phyloP scores from a whole-genome alignment of 2,329 filamentous ascomycete species.

The Drechslerella coelobrocha region DNA sequence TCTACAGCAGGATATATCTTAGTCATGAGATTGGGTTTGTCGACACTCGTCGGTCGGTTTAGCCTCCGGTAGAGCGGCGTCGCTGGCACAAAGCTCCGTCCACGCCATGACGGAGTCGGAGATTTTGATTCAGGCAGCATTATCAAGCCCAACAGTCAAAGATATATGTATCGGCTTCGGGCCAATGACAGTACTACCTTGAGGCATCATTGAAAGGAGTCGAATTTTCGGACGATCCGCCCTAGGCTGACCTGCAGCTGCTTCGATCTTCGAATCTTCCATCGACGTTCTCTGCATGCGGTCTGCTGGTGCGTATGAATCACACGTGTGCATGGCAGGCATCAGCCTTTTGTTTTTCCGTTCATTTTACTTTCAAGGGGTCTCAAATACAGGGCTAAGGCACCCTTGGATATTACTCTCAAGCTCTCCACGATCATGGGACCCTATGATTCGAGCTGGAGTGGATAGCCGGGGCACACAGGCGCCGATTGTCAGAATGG shows the following conservation, averaged over 20 bases:
- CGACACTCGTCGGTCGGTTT: not conserved
- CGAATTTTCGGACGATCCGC: constrained; percentile 19
- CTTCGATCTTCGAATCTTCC: constrained; percentile 26
- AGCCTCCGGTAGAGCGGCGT: not conserved
- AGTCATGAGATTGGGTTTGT: not conserved
- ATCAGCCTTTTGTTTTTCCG: constrained; percentile 13
- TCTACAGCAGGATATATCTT: not conserved
- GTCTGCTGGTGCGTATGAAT: constrained; percentile 33
- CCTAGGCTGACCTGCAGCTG: constrained; percentile 23
- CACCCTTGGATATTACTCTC: constrained; percentile 23
- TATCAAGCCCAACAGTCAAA: constrained; percentile 28
- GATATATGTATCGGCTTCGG: constrained; percentile 23
- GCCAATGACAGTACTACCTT: constrained; percentile 17
- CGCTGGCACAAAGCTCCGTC: not conserved
- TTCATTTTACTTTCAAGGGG: constrained; percentile 18
- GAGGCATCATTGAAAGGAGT: not conserved
- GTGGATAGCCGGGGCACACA: constrained; percentile 21
- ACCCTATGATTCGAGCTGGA: constrained; percentile 14
- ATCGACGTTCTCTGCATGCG: constrained; percentile 23
- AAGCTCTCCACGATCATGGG: constrained; percentile 34
- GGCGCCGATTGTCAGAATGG: constrained; percentile 16
- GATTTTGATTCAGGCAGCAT: not conserved
- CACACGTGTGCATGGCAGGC: constrained; percentile 41
- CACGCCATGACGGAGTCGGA: not conserved
- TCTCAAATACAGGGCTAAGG: constrained; percentile 26